These are phyloP conservation scores for Cylindrotheca closterium DNA, from an alignment of 108 stramenopile species.

Conservation along the genomic window DNA sequence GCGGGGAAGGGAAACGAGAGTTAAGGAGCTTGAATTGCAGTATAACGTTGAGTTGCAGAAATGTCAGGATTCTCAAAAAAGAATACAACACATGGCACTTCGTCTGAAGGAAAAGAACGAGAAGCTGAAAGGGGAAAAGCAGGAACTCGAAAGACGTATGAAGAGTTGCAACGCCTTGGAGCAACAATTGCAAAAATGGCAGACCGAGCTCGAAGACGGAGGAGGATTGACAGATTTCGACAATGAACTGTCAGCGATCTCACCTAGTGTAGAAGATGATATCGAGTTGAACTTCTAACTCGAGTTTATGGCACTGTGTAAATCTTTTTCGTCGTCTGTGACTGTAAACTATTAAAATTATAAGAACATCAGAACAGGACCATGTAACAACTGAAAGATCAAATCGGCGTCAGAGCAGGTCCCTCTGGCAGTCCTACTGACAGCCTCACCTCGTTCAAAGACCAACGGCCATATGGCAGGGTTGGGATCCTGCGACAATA, in stretches of 20 bases:
- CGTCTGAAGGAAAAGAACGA: slow-evolving; percentile 35
- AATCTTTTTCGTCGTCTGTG: too few species aligned
- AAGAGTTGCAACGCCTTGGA: slow-evolving; percentile 35
- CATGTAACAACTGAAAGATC: neutral
- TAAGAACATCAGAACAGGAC: too few species aligned
- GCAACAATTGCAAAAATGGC: slow-evolving; percentile 32
- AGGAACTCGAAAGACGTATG: slow-evolving; percentile 29
- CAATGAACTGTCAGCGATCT: neutral
- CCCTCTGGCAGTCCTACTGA: neutral
- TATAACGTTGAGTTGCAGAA: slow-evolving; percentile 26
- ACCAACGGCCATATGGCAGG: slow-evolving; percentile 14
- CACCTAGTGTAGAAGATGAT: neutral
- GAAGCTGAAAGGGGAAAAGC: slow-evolving; percentile 14
- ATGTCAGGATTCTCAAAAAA: slow-evolving; percentile 29
- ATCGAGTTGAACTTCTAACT: neutral
- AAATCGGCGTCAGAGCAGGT: slow-evolving; percentile 10
- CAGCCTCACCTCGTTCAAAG: slow-evolving; percentile 1
- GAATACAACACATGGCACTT: slow-evolving; percentile 34
- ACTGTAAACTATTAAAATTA: too few species aligned
- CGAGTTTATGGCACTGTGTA: neutral
- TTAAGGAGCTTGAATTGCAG: slow-evolving; percentile 18
- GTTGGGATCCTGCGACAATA: neutral
- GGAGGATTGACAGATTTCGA: neutral
- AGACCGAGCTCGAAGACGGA: slow-evolving; percentile 36
- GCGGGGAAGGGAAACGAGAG: slow-evolving; percentile 22